These are phyloP conservation scores for Acanthamoeba quina DNA, from an alignment of 208 protist species.

Conservation along the genomic window DNA sequence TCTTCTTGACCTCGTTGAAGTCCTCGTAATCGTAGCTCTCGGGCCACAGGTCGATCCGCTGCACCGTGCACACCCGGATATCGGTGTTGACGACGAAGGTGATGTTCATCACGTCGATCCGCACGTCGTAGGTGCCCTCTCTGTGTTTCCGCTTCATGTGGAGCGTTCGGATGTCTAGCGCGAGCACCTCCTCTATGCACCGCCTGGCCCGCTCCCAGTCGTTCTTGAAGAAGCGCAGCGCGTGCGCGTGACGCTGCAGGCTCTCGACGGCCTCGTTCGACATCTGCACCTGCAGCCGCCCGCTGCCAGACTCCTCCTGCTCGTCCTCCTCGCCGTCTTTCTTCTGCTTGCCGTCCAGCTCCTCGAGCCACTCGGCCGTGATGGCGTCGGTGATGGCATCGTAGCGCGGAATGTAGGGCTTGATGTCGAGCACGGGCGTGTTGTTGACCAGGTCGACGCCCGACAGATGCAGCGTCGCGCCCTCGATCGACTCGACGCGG, in stretches of 20 bases:
- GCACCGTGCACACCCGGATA: background rate
- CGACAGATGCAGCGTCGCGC: conserved; percentile 67
- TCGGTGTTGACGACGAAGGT: conserved; percentile 19
- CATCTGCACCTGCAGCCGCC: background rate
- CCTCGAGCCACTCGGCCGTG: conserved; percentile 41
- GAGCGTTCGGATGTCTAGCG: conserved; percentile 46
- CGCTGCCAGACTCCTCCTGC: background rate
- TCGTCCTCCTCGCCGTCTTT: background rate
- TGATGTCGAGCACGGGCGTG: conserved; percentile 86
- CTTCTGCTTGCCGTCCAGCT: background rate
- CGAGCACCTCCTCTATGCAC: conserved; percentile 51
- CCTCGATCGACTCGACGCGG: conserved; percentile 65
- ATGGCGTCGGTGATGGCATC: conserved; percentile 70
- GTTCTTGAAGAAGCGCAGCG: conserved; percentile 22
- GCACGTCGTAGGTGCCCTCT: conserved; percentile 33
- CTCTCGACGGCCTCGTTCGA: background rate
- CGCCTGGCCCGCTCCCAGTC: conserved; percentile 57
- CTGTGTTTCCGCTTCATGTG: conserved; percentile 59
- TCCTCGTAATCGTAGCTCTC: conserved; percentile 51
- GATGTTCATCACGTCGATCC: conserved; percentile 43
- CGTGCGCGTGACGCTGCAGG: background rate
- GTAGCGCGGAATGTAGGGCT: conserved; percentile 83
- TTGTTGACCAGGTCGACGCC: conserved; percentile 82
- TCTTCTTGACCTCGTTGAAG: conserved; percentile 45
- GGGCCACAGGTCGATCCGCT: conserved; percentile 45